Conservation (phyloP, 805 yeast genomes). For the Sugiyamaella chiloensis region DNA sequence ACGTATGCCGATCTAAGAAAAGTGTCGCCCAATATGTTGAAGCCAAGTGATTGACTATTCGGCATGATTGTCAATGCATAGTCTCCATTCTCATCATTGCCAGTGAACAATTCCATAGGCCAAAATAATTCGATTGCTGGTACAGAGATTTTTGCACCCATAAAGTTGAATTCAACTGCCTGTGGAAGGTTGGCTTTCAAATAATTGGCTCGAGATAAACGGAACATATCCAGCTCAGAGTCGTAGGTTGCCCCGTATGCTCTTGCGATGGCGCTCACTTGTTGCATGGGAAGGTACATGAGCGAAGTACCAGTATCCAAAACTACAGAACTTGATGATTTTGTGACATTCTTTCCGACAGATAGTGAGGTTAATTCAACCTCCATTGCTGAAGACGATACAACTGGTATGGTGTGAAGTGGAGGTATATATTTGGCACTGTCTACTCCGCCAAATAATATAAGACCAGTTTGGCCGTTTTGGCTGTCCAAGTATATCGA, state of each 20-base stretch:
- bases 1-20: slow-evolving; percentile 61
- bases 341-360: slow-evolving; percentile 12
- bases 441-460: slow-evolving; percentile 73
- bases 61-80: slow-evolving; percentile 31
- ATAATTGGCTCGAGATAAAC: slow-evolving; percentile 35
- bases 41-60: slow-evolving; percentile 27
- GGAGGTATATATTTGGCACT: slow-evolving; percentile 43
- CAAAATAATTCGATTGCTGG: slow-evolving; percentile 30
- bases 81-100: slow-evolving; percentile 23
- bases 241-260: slow-evolving; percentile 43
- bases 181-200: slow-evolving; percentile 19
- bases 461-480: slow-evolving; percentile 43
- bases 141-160: slow-evolving; percentile 48
- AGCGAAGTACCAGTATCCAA: slow-evolving; percentile 59
- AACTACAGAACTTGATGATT: slow-evolving; percentile 32
- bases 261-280: slow-evolving; percentile 34
- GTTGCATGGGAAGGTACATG: slow-evolving; percentile 44
- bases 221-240: slow-evolving; percentile 39
- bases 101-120: slow-evolving; percentile 28
- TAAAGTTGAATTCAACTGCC: slow-evolving; percentile 46
- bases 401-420: slow-evolving; percentile 19
- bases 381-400: slow-evolving; percentile 18
- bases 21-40: slow-evolving; percentile 53
- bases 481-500: slow-evolving; percentile 56
- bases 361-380: slow-evolving; percentile 25